Base-by-base conservation (phyloP, 2,329 filamentous ascomycete genomes). In the Fusarium sp. region DNA sequence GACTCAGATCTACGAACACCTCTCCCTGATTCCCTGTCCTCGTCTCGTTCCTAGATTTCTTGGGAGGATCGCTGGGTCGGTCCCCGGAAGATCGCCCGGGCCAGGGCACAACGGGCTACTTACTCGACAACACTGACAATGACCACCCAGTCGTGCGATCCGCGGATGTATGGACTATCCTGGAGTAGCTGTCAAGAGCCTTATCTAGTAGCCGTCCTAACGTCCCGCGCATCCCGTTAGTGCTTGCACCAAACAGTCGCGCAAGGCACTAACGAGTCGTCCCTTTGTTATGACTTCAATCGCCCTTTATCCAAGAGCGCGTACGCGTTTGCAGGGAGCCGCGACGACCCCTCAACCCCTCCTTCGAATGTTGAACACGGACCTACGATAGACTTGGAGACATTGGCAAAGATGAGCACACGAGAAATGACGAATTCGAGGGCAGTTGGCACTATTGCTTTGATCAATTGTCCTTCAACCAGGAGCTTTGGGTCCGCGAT, bases 211-310 rank as follows among this genome's bases (percentile, higher is more conserved):
- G 51, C 57, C 63, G 22, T 51, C 42, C 53, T 50, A 53, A 50
- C 56, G 46, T 45, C 53, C 53, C 51, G 58, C 61, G 62, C 44
- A 50, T 63, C 44, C 28, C 55, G 67, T 67, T 66, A 72, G 59
- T 58, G 34, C 18, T 51, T 26, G 42, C 20, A 40, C 36, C 42
- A 24, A 4, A 50, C 15, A 33, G 50, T 39, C n/a, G 34, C 51
- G 39, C 44, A 51, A 46, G 49, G 26, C 59, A 56, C 48, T 71
- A 68, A 66, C 66, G 33, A 51, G 24, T 24, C 14, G 62, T 56
- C 67, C 67, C 67, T 70, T 70, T 70, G 68, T 71, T 70, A 61
- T 71, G 63, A 49, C 54, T 48, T 55, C 50, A 61, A 33, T 51
- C 48, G 22, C 67, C 67, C 67, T 71, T 31, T 64, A 53, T 49